phyloP scores from a whole-genome alignment of 1,284 basidiomycete species.

The Malassezia vespertilionis region DNA sequence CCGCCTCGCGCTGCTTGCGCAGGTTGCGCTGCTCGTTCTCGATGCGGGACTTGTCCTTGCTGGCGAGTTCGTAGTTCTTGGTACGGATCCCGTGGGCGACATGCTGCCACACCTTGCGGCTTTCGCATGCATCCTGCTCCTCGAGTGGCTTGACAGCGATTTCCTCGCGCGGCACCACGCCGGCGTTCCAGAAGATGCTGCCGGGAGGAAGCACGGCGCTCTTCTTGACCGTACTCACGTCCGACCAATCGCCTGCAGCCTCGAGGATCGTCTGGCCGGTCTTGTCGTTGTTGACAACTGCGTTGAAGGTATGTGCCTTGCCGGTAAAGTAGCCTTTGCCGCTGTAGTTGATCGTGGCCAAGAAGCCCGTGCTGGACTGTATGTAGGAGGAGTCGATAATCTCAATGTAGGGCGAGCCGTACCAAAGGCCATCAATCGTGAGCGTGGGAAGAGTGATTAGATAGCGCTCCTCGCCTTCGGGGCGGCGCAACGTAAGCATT shows the following conservation, averaged over 20 bases:
- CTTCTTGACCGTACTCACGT: slow-evolving; percentile 53
- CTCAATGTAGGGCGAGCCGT: slow-evolving; percentile 67
- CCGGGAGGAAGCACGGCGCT: slow-evolving; percentile 35
- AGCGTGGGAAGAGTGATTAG: slow-evolving; percentile 68
- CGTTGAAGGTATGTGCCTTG: slow-evolving; percentile 86
- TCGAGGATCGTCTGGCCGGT: slow-evolving; percentile 52
- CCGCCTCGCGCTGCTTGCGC: slow-evolving; percentile 69
- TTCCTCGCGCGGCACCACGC: slow-evolving; percentile 56
- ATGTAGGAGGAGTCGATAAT: slow-evolving; percentile 74
- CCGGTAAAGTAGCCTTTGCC: slow-evolving; percentile 87
- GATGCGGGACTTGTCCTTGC: slow-evolving; percentile 75
- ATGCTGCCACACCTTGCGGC: slow-evolving; percentile 68
- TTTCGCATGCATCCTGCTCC: slow-evolving; percentile 72
- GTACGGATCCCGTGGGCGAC: slow-evolving; percentile 83
- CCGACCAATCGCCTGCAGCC: slow-evolving; percentile 82
- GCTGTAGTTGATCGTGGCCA: slow-evolving; percentile 64
- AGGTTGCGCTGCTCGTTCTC: slow-evolving; percentile 91
- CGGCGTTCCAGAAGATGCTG: slow-evolving; percentile 52
- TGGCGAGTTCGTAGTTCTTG: slow-evolving; percentile 83
- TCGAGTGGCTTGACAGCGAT: slow-evolving; percentile 58
- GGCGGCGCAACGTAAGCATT: slow-evolving; percentile 60
- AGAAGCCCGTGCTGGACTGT: slow-evolving; percentile 64
- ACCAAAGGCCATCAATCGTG: slow-evolving; percentile 49
- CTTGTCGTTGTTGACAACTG: slow-evolving; percentile 55
- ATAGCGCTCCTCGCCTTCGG: slow-evolving; percentile 61